Base-by-base conservation (phyloP, 2,329 filamentous ascomycete genomes). In the Penicillium hesseltinei region DNA sequence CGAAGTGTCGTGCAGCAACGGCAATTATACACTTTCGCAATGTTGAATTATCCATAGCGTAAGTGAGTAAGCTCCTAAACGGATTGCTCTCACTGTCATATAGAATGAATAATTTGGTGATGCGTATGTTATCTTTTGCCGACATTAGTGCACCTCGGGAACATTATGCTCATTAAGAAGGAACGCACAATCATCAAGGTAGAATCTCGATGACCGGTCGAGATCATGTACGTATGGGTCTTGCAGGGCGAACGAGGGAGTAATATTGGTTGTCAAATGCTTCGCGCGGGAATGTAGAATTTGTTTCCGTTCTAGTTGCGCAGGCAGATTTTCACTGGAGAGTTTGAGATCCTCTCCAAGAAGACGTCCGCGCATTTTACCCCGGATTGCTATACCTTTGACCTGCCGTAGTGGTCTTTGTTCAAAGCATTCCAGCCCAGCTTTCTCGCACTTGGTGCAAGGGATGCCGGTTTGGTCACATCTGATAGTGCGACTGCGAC, bases 321-420 rank as follows among this genome's bases (percentile, higher is more conserved):
- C 1, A 13, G 4, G 5, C 6, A 25, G 23, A 11, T 27, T 19
- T 29, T 43, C 15, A 42, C 11, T 2, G 29, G 44, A 2, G 3
- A 5, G 2, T 21, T 46, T 23, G 11, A 2, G 3, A n/a, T n/a
- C 53, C 9, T 57, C 53, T 33, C 63, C 47, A 29, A 61, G 61
- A 5, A 59, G 59, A 19, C 57, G 44, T 2, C 70, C 70, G 47
- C 65, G 64, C 62, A 71, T 62, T 17, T 66, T 66, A 17, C 71
- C 71, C 13, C 72, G 72, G 42, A 73, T 68, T 11, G 69, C 69
- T 10, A 72, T 65, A 5, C 72, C 72, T 45, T 70, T 63, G 4
- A 73, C 72, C 72, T 72, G 74, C 62, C 70, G 58, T 4, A 72
- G 47, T 6, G 72, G 71, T 17, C 72, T 61, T 55, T 67, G 67